Evolutionary conservation across 768 basidiomycete species (phyloP).

Genomic region (Termitomyces sp.): DNA sequence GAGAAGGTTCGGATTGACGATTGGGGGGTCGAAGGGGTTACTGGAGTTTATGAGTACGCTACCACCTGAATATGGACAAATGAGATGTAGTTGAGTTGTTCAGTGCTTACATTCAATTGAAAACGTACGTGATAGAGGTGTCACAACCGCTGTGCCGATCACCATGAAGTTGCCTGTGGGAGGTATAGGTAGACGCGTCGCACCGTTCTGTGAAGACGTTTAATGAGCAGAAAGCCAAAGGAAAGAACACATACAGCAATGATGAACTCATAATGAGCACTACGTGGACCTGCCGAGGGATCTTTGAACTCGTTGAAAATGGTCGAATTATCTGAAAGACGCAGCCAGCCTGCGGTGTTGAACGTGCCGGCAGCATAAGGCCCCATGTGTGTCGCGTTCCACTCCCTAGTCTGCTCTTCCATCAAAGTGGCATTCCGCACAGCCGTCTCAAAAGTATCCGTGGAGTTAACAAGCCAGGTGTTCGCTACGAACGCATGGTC

Average conservation of each 20-base stretch:
- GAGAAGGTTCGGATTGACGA: constrained; percentile 47
- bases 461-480: constrained; percentile 22
- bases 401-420: constrained; percentile 14
- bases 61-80: constrained; percentile 18
- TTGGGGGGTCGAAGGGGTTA: constrained; percentile 37
- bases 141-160: constrained; percentile 19
- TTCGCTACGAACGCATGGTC: constrained; percentile 26
- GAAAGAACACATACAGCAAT: constrained; percentile 23
- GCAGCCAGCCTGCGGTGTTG: constrained; percentile 18
- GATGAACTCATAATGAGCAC: constrained; percentile 25
- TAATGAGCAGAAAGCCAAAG: not conserved
- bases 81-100: not conserved
- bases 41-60: constrained; percentile 29
- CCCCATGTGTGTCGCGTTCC: constrained; percentile 17
- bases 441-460: constrained; percentile 20
- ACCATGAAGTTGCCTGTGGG: constrained; percentile 23
- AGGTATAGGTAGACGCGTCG: constrained; percentile 17
- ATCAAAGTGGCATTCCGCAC: constrained; percentile 15
- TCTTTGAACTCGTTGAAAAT: constrained; percentile 19
- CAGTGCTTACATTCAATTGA: not conserved
- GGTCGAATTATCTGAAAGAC: constrained; percentile 18
- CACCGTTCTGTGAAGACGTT: constrained; percentile 13
- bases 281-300: constrained; percentile 22
- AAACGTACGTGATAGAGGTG: constrained; percentile 24
- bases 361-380: constrained; percentile 17